Base-by-base conservation (phyloP, 148 eudicot species). In the Camellia lanceoleosa region DNA sequence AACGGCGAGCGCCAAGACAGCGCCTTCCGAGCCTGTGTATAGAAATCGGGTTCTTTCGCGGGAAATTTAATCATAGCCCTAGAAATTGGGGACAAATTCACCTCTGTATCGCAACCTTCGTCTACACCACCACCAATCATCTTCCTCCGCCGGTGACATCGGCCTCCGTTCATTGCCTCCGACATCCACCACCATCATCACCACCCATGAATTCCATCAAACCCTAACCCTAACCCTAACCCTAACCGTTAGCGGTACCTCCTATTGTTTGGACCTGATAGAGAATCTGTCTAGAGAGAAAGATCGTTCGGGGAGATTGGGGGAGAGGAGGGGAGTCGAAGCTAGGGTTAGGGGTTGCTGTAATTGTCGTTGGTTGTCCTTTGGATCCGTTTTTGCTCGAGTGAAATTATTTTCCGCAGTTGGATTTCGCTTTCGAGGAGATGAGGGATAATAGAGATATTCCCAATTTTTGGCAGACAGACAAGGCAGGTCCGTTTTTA, bases 291-390 rank as follows among this genome's bases (percentile, higher is more conserved):
- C 51, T 61, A 46, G 0, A 30, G 67, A 73, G 10, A 64, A 16
- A 52, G 62, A n/a, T 47, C 38, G 38, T 30, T 30, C 38, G 38
- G 38, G 30, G 38, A 30, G 44, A 76, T 66, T 66, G 69, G 46
- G 43, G 55, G 23, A 61, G 23, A 20, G 14, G 60, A 42, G 15
- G 80, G 77, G 63, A 75, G 71, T 71, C 78, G 84, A 84, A 87
- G 90, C 89, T 89, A 90, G 97, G 95, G 95, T 90, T 94, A 92
- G 97, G 97, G 93, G 88, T 95, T 85, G 44, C 80, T 73, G 86
- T 80, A 78, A 52, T 54, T 73, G 85, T 77, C 43, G 65, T 58
- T 62, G 73, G 80, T 78, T 68, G 76, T 69, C 30, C 43, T 78
- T 73, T 76, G 80, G 89, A 82, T 82, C 83, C 81, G 78, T 82